phyloP scores from a whole-genome alignment of 2,329 filamentous ascomycete genomes.

The Apiospora hydei region DNA sequence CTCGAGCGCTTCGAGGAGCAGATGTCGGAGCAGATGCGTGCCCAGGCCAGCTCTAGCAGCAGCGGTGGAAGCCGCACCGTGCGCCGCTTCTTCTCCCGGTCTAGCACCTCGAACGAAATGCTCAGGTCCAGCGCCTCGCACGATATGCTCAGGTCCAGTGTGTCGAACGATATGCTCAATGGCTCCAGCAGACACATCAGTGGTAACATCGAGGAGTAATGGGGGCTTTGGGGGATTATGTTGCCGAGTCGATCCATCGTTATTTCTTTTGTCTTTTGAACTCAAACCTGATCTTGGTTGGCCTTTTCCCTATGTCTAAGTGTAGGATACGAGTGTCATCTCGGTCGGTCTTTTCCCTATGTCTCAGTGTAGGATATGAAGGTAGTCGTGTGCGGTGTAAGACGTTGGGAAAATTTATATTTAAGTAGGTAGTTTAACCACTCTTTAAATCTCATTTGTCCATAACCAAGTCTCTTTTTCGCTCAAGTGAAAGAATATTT shows the following conservation, averaged over 20 bases:
- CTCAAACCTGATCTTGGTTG: not conserved
- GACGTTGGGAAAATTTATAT: not conserved
- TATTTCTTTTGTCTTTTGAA: not conserved
- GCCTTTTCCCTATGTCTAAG: not conserved
- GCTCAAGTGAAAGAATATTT: not conserved
- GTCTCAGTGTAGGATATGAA: not conserved
- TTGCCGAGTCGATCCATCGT: not conserved
- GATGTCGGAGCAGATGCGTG: slow-evolving; percentile 4
- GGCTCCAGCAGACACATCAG: not conserved
- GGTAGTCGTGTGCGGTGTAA: not conserved
- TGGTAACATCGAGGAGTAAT: not conserved
- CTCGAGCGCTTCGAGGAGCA: slow-evolving; percentile 25
- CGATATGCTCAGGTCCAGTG: not conserved
- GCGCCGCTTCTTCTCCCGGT: not conserved
- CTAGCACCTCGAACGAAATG: not conserved
- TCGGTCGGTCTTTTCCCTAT: not conserved
- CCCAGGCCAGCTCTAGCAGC: not conserved
- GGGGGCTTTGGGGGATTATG: not conserved
- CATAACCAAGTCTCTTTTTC: not conserved
- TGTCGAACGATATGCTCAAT: not conserved
- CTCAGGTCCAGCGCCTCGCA: not conserved
- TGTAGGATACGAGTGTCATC: not conserved
- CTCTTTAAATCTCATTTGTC: not conserved
- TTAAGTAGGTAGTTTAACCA: not conserved
- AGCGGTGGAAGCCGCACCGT: not conserved